Evolutionary conservation across 176 grass and related monocot species (phyloP).

Genomic region (Stipa capillata): DNA sequence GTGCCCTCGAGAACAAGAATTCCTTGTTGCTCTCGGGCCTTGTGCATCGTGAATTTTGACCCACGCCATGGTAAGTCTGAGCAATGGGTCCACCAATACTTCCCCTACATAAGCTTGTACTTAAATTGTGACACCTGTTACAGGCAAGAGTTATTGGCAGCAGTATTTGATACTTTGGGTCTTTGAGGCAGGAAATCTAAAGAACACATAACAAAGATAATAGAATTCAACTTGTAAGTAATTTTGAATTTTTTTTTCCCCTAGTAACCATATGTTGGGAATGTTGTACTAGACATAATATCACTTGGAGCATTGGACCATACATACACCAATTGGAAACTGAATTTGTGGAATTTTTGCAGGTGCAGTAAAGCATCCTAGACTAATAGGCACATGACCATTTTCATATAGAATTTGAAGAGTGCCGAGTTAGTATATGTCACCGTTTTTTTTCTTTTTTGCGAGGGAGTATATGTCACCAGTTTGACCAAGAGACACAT

Average conservation of each 20-base stretch:
- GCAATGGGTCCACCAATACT: slow-evolving; percentile 24
- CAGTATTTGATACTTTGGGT: not conserved
- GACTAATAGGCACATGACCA: not conserved
- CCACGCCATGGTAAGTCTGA: slow-evolving; percentile 22
- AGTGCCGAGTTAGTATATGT: not conserved
- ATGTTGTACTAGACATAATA: not conserved
- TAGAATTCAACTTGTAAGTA: not conserved
- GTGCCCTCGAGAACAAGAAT: slow-evolving; percentile 49
- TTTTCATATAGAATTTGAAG: not conserved
- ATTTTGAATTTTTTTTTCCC: too few species aligned
- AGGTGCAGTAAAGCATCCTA: not conserved
- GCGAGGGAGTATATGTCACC: not conserved
- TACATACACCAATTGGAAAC: not conserved
- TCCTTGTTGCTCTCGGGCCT: slow-evolving; percentile 26
- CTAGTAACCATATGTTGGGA: not conserved
- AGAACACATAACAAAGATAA: not conserved
- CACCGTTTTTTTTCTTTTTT: too few species aligned
- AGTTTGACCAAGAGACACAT: not conserved
- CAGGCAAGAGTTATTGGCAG: not conserved
- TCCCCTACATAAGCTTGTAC: slow-evolving; percentile 25
- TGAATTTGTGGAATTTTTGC: not conserved
- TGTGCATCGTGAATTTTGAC: slow-evolving; percentile 22
- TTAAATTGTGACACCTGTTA: slow-evolving; percentile 78
- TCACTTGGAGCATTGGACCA: not conserved
- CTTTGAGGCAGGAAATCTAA: not conserved